Evolutionary conservation across 2,329 filamentous ascomycete genomes (phyloP).

Genomic region (Fusarium succisae): DNA sequence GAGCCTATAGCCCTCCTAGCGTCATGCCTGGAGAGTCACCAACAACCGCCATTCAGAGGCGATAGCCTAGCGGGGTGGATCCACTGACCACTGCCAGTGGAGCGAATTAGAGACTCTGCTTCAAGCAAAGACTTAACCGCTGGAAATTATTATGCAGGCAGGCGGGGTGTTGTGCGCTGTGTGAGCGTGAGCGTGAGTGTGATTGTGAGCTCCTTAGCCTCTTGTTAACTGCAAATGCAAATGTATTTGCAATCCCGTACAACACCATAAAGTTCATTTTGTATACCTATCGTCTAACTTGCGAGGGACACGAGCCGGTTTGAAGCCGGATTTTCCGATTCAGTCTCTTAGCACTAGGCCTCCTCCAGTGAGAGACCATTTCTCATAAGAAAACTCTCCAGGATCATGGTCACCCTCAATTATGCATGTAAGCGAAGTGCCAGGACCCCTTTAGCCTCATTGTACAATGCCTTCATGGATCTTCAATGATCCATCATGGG

Average conservation of each 20-base stretch:
- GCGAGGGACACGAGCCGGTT: background rate
- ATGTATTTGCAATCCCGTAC: background rate
- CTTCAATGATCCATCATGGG: slow-evolving; percentile 29
- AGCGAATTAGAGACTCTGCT: slow-evolving; percentile 22
- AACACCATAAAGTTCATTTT: background rate
- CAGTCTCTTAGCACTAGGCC: background rate
- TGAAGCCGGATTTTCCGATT: background rate
- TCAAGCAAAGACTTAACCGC: background rate
- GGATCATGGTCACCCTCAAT: background rate
- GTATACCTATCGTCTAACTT: background rate
- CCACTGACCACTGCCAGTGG: slow-evolving; percentile 17
- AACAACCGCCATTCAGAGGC: slow-evolving; percentile 32
- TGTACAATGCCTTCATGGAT: slow-evolving; percentile 15
- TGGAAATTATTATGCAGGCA: slow-evolving; percentile 20
- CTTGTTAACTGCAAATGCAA: slow-evolving; percentile 5
- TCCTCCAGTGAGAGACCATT: background rate
- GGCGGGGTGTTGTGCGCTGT: slow-evolving; percentile 4
- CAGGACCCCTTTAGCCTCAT: slow-evolving; percentile 3
- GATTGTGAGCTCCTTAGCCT: slow-evolving; percentile 18
- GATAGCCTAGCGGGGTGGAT: slow-evolving; percentile 14
- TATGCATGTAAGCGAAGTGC: background rate
- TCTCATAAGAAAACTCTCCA: background rate
- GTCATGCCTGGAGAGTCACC: slow-evolving; percentile 33
- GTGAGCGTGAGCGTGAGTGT: background rate
- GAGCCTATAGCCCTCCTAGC: slow-evolving; percentile 41